Percentiles rank a stretch among this genome's conserved stretches.
phyloP scores from a whole-genome alignment of 306 rosid species.

The Corylus avellana region DNA sequence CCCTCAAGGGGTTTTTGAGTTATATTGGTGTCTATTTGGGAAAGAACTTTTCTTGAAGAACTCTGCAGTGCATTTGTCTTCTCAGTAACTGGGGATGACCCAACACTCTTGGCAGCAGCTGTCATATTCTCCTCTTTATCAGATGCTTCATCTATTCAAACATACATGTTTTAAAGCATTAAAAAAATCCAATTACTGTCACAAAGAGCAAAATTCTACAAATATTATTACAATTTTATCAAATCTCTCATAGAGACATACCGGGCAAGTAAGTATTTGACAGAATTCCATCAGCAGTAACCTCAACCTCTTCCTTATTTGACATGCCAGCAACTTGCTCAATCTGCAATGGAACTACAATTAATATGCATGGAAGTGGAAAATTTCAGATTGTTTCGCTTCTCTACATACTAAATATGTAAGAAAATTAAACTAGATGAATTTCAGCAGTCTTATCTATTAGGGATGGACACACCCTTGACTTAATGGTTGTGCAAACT shows the following conservation, averaged over 20 bases:
- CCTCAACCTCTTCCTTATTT: slow-evolving; percentile 26
- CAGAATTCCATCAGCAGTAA: slow-evolving; percentile 30
- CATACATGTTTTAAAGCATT: slow-evolving; percentile 10
- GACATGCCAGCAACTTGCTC: slow-evolving; percentile 25
- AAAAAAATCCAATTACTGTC: not conserved
- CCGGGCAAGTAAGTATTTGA: slow-evolving; percentile 36
- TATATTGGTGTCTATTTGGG: slow-evolving; percentile 56
- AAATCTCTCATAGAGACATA: slow-evolving; percentile 24
- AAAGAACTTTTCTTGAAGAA: slow-evolving; percentile 66
- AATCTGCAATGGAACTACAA: slow-evolving; percentile 36
- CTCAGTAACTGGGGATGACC: slow-evolving; percentile 25
- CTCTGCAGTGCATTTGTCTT: slow-evolving; percentile 36
- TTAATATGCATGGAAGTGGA: slow-evolving; percentile 6
- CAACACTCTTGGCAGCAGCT: not conserved
- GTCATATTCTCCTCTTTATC: slow-evolving; percentile 29
- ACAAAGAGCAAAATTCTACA: not conserved
- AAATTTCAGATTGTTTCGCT: not conserved
- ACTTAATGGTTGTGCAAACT: too few species aligned
- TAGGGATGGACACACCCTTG: too few species aligned
- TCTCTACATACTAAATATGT: not conserved
- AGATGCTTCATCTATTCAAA: slow-evolving; percentile 36
- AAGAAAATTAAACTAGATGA: not conserved
- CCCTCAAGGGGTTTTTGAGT: slow-evolving; percentile 30
- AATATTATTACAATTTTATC: not conserved
- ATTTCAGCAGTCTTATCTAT: slow-evolving; percentile 1